Evolutionary conservation across 345 rosid species (phyloP), one percentile per base, ranked within the genome.

Genomic region (Syzygium oleosum): DNA sequence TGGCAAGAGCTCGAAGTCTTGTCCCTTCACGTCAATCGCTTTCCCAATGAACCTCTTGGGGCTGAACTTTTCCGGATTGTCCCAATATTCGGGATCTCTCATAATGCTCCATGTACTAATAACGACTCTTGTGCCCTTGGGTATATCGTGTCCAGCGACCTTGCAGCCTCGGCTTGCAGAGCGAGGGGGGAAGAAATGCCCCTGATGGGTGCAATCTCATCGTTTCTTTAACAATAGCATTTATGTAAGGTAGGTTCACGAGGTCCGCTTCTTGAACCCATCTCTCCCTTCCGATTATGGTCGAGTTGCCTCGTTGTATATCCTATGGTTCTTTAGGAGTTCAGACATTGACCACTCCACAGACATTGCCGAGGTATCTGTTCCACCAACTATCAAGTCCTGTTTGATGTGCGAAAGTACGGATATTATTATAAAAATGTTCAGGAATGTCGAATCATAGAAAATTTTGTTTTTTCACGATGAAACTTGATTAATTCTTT

Each of bases 1-100:
- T 0, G 94, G 96, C 68, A 93, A 65, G 84, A 94, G 88, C 34
- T 89, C 90, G 14, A 89, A 91, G 89, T 92, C 91, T 88, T 91
- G 91, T 1, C 92, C 90, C 77, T 78, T 88, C 51, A 86, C 88
- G 12, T 88, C 89, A 2, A 88, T 53, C 13, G 59, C 84, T 51
- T 15, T 53, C 85, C 87, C 90, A 29, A 87, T 13, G 54, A 88
- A 88, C 87, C 91, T 88, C 85, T 88, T 88, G 7, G 90, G 90
- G n/a, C 68, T 41, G 87, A 91, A 91, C 51, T 88, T 54, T 1
- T 65, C 31, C 25, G 89, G 90, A 16, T 87, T 29, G 22, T 87
- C 89, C 90, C 91, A 88, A 5, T 87, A 80, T 10, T 55, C 22
- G 13, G 88, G 58, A 21, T 90, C 91, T 68, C 90, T 88, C 10